These are phyloP conservation scores for Colletotrichum eremochloae DNA, from an alignment of 2,329 filamentous ascomycete genomes.

Conservation along the genomic window DNA sequence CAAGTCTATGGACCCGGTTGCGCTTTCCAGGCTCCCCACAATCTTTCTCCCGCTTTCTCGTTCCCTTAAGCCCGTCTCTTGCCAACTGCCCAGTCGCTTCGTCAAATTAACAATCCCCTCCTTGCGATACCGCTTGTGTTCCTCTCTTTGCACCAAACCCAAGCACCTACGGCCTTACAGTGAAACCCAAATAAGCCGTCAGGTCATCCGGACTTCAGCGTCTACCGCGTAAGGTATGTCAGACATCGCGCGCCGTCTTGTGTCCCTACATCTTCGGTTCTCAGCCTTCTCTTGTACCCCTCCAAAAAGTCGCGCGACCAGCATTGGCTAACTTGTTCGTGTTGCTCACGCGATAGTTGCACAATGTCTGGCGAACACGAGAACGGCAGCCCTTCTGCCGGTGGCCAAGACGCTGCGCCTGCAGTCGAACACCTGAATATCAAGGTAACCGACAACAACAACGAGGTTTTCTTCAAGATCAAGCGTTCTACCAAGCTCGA, in stretches of 20 bases:
- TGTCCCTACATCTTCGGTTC: background rate
- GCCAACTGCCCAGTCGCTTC: background rate
- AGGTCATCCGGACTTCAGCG: background rate
- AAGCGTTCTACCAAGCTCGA: constrained; percentile 96
- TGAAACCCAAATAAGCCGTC: background rate
- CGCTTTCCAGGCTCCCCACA: constrained; percentile 23
- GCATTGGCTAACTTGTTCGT: constrained; percentile 17
- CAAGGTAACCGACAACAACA: constrained; percentile 99
- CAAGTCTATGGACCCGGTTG: background rate
- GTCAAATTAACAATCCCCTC: background rate
- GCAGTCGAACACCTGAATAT: constrained; percentile 93
- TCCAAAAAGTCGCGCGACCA: background rate
- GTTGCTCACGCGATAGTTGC: constrained; percentile 19
- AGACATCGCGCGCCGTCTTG: background rate
- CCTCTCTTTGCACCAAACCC: background rate
- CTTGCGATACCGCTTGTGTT: background rate
- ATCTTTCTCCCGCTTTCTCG: constrained; percentile 10
- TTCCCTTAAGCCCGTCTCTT: constrained; percentile 2
- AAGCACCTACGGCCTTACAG: background rate
- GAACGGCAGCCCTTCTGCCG: constrained; percentile 58
- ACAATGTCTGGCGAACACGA: constrained; percentile 67
- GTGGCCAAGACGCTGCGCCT: constrained; percentile 58
- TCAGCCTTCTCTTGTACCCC: background rate
- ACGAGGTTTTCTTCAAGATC: constrained; percentile 99
- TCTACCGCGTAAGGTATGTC: constrained; percentile 6